Evolutionary conservation across 129 eudicot genomes (phyloP).

Genomic region (Saposhnikovia divaricata): DNA sequence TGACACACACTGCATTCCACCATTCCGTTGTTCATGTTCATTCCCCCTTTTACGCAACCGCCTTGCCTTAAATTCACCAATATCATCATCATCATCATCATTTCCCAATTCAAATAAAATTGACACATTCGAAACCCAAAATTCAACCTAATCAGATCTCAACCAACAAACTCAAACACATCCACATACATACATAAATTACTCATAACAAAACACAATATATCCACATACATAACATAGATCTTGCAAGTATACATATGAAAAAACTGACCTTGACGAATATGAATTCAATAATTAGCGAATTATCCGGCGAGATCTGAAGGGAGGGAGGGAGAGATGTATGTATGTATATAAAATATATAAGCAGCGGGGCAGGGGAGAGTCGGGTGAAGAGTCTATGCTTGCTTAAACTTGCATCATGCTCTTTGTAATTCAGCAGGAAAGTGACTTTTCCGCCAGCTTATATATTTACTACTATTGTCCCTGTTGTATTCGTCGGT

Average conservation of each 20-base stretch:
- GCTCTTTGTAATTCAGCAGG: constrained; percentile 4
- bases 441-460: background rate
- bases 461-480: too few relatives aligned
- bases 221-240: background rate
- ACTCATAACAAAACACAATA: background rate
- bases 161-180: background rate
- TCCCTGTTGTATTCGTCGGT: too few relatives aligned
- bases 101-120: background rate
- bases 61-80: background rate
- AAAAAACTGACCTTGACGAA: background rate
- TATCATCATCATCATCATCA: background rate
- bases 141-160: background rate
- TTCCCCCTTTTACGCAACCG: background rate
- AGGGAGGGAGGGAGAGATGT: background rate
- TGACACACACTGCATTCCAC: constrained; percentile 99
- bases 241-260: background rate
- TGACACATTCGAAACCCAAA: background rate
- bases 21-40: constrained; percentile 80
- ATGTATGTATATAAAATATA: background rate
- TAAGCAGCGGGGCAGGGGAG: background rate
- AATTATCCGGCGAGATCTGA: background rate
- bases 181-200: too few relatives aligned
- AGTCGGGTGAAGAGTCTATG: constrained; percentile 1
- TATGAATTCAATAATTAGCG: background rate
- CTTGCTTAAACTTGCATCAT: constrained; percentile 4